A percentile compares a stretch with the other conserved stretches of the same genome.
Conservation (phyloP, 75 land plant genomes). For the Pinus albicaulis region DNA sequence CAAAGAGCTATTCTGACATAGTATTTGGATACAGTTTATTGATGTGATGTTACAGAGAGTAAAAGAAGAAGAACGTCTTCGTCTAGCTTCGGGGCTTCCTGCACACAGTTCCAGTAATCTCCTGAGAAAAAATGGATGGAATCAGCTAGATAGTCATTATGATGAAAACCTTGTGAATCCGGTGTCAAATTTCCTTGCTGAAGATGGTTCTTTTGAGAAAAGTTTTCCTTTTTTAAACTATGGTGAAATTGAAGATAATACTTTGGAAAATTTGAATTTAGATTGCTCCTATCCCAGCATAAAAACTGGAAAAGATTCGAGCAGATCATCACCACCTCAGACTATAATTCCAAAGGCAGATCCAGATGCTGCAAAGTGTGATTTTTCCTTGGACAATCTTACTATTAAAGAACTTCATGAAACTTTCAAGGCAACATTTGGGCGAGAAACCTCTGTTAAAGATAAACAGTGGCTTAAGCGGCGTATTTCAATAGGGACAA, state of each 20-base stretch:
- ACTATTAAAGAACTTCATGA: conserved; percentile 89
- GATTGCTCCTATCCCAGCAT: conserved; percentile 14
- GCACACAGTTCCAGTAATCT: conserved; percentile 16
- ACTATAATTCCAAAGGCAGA: conserved; percentile 23
- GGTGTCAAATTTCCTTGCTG: not conserved
- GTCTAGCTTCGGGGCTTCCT: conserved; percentile 28
- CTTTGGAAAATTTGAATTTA: conserved; percentile 1
- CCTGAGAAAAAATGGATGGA: conserved; percentile 11
- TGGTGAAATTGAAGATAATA: conserved; percentile 9
- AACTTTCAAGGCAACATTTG: conserved; percentile 77
- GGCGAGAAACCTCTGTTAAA: conserved; percentile 88
- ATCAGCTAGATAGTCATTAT: conserved; percentile 19
- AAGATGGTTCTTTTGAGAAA: conserved; percentile 10
- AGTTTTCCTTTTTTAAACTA: conserved; percentile 7
- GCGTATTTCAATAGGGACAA: conserved; percentile 77
- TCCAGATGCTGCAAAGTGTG: conserved; percentile 25
- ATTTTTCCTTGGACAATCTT: conserved; percentile 60
- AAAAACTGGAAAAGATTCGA: conserved; percentile 2
- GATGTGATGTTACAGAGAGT: conserved; percentile 51
- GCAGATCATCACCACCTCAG: conserved; percentile 19
- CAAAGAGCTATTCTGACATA: conserved; percentile 1
- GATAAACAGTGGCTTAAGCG: conserved; percentile 96
- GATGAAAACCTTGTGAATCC: conserved; percentile 12
- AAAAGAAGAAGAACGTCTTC: conserved; percentile 50
- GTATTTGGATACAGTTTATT: conserved; percentile 23